A percentile compares a stretch with the other conserved stretches of the same genome.
These are phyloP conservation scores for Turritis glabra DNA, from an alignment of 345 rosid species.

Conservation along the genomic window DNA sequence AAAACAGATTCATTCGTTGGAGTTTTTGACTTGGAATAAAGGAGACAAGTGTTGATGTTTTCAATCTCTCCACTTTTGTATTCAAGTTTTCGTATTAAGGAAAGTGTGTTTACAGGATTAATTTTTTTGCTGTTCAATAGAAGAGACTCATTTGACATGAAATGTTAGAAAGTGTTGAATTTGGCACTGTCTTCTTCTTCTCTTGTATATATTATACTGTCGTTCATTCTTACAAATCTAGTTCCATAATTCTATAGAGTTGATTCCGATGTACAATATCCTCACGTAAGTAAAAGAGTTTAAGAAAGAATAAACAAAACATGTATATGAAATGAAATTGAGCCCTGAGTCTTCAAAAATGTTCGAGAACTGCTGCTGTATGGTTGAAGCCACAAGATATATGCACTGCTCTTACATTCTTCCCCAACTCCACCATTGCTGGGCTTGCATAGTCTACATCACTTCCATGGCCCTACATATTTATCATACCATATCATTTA, in stretches of 20 bases:
- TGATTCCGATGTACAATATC: conserved; percentile 21
- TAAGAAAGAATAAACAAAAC: neutral
- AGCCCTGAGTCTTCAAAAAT: conserved; percentile 23
- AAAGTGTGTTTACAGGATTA: neutral
- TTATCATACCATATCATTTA: neutral
- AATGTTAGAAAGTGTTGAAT: neutral
- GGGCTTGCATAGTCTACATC: conserved; percentile 82
- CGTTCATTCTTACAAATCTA: conserved; percentile 10
- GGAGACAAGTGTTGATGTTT: conserved; percentile 18
- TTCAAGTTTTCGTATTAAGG: neutral
- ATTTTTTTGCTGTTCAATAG: neutral
- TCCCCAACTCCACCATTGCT: conserved; percentile 47
- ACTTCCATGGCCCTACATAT: conserved; percentile 78
- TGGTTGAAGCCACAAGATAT: conserved; percentile 95
- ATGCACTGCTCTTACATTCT: conserved; percentile 62
- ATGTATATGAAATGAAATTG: neutral
- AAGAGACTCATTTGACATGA: neutral
- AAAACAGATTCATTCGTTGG: conserved; percentile 22
- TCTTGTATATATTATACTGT: neutral
- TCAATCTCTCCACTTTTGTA: neutral
- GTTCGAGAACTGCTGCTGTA: conserved; percentile 73
- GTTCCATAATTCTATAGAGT: neutral
- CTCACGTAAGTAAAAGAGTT: neutral
- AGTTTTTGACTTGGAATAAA: conserved; percentile 30
- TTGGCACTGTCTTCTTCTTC: neutral